Percentiles rank a stretch among this genome's conserved stretches.
Evolutionary conservation across 2,329 filamentous ascomycete genomes (phyloP).

Genomic region (Shiraia bambusicola): DNA sequence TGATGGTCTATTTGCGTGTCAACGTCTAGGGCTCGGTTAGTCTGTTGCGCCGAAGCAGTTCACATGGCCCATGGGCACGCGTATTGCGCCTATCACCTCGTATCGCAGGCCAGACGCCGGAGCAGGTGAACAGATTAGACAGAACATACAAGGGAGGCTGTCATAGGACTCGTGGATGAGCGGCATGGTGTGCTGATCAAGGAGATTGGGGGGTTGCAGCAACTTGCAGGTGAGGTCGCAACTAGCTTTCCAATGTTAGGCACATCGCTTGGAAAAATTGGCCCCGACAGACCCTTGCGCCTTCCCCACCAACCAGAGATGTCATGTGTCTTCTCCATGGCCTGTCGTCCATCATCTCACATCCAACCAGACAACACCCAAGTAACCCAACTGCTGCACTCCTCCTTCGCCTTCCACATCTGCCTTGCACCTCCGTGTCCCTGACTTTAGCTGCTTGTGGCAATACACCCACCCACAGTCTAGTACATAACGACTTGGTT

Average conservation of each 20-base stretch:
- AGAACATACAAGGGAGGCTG: conserved; percentile 71
- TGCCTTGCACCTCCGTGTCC: not conserved
- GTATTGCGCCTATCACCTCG: conserved; percentile 67
- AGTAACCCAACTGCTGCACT: not conserved
- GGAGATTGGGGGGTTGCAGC: conserved; percentile 16
- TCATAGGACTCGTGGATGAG: conserved; percentile 72
- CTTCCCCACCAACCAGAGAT: conserved; percentile 15
- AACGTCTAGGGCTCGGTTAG: conserved; percentile 63
- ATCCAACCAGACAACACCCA: not conserved
- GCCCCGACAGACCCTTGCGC: conserved; percentile 8
- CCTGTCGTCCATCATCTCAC: not conserved
- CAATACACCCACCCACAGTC: too few relatives aligned
- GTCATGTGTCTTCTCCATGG: conserved; percentile 15
- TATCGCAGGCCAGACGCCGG: conserved; percentile 43
- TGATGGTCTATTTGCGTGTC: conserved; percentile 68
- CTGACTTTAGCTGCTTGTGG: not conserved
- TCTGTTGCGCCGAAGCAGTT: conserved; percentile 4
- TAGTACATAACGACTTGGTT: too few relatives aligned
- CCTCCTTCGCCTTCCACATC: conserved; percentile 4
- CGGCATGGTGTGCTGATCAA: conserved; percentile 55
- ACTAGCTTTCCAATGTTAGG: conserved; percentile 7
- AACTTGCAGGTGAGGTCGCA: conserved; percentile 10
- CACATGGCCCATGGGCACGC: conserved; percentile 3
- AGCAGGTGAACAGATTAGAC: conserved; percentile 2
- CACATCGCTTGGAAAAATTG: conserved; percentile 13